Base-by-base conservation (phyloP, 2,329 filamentous ascomycete genomes). In the Pseudogymnoascus pannorum region DNA sequence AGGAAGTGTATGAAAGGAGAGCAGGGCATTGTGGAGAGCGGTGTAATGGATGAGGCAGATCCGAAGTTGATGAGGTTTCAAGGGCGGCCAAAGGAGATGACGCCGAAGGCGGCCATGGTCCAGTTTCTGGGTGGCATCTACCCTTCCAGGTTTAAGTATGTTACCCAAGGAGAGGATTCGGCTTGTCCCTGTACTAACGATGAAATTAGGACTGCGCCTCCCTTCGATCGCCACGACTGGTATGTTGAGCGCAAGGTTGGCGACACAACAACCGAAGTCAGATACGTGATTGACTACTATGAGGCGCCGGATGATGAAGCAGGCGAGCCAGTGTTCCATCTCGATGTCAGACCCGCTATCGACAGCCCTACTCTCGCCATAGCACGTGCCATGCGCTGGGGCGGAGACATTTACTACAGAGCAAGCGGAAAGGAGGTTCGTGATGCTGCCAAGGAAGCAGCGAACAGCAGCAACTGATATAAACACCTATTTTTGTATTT, bases 251-350 rank as follows among this genome's bases (percentile, higher is more conserved):
- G 94, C 65, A 82, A 87, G 33, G 75, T 82, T 57, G 80, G 86
- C 60, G 90, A 89, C 26, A 73, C 86, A 62, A 80, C 79, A 69
- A 88, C 87, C 72, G 87, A 97, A 77, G 80, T 97, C 51, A 85
- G 94, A 69, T 99, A 99, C 73, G 86, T 99, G 61, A 99, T 99
- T 72, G 94, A 99, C 75, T 97, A 96, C 76, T 97, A 97, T 75
- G 87, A 88, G 33, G 93, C 87, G 5, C 86, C 87, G 22, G 87
- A 89, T 1, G 91, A 95, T 70, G 69, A 72, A 31, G 85, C 87
- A 2, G 94, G 92, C 31, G 91, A 97, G 72, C 93, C 94, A 2
- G 92, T 97, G 5, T 99, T 99, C 77, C 97, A 87, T 73, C 84
- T 99, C 60, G 94, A 99, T 72, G 94, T 99, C 18, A 83, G 94